These are phyloP conservation scores for Coelastrella sp. DNA, from an alignment of 139 green algal genomes.

Conservation along the genomic window DNA sequence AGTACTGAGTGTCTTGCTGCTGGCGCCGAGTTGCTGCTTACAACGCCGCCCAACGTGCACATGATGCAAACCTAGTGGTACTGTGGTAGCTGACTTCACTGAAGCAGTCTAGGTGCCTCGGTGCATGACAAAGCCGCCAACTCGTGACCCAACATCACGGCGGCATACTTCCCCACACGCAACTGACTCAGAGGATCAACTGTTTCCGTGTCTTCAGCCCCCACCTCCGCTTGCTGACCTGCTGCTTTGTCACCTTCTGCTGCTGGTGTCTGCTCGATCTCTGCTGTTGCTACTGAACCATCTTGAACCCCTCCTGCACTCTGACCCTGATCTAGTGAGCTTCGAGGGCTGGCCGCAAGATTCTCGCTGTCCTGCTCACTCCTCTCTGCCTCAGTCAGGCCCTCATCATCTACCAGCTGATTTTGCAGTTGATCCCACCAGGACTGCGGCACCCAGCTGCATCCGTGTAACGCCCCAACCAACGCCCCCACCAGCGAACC, in stretches of 20 bases:
- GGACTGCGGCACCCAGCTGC: conserved; percentile 3
- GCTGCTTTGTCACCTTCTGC: not conserved
- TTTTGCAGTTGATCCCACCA: conserved; percentile 41
- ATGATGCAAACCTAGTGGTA: not conserved
- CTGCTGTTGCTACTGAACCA: not conserved
- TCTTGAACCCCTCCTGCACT: not conserved
- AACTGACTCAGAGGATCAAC: not conserved
- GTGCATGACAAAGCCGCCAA: not conserved
- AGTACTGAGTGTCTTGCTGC: no score
- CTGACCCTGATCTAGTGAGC: not conserved
- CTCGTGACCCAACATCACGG: conserved; percentile 5
- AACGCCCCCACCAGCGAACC: conserved; percentile 36
- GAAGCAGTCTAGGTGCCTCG: not conserved
- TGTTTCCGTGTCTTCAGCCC: not conserved
- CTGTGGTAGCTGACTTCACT: not conserved
- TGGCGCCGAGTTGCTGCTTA: no score
- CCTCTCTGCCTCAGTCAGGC: not conserved
- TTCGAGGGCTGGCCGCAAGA: not conserved
- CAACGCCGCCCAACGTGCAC: no score
- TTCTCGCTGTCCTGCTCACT: not conserved
- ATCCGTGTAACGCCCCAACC: conserved; percentile 38
- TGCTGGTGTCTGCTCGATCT: conserved; percentile 10
- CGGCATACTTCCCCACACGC: conserved; percentile 14
- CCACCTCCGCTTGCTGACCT: not conserved
- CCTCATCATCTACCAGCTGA: not conserved